Percentiles rank a stretch among this genome's conserved stretches.
Conservation (phyloP, 345 rosid species). For the Populus simonii region DNA sequence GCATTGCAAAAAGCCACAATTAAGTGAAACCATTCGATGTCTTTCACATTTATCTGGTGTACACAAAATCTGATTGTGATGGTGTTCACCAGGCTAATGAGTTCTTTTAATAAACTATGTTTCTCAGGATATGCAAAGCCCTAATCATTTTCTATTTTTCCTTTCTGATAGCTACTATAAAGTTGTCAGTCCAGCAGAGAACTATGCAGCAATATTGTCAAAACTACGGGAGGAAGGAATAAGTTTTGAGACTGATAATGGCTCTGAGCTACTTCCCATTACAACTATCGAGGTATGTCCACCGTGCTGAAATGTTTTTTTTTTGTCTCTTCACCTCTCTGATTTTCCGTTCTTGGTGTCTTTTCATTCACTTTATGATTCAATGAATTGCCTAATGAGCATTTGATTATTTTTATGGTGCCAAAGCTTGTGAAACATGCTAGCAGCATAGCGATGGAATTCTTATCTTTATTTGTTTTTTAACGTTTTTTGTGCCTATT, state of each 20-base stretch:
- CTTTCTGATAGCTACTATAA: slow-evolving; percentile 61
- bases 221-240: slow-evolving; percentile 77
- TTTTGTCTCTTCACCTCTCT: not conserved
- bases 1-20: not conserved
- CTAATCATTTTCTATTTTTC: not conserved
- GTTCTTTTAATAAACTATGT: not conserved
- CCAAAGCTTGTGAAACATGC: not conserved
- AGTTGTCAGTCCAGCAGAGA: slow-evolving; percentile 68
- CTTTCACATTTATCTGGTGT: not conserved
- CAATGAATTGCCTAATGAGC: not conserved
- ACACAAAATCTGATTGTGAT: not conserved
- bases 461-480: not conserved
- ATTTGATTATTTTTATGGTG: not conserved
- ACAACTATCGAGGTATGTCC: slow-evolving; percentile 64
- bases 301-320: not conserved
- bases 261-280: slow-evolving; percentile 83
- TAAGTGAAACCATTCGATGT: not conserved
- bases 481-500: not conserved
- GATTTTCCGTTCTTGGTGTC: not conserved
- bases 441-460: not conserved
- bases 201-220: slow-evolving; percentile 57
- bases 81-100: not conserved
- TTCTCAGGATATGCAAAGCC: not conserved
- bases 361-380: not conserved
- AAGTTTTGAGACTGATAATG: slow-evolving; percentile 78